These are phyloP conservation scores for Phytophthora pseudosyringae DNA, from an alignment of 352 stramenopile species.

Conservation along the genomic window DNA sequence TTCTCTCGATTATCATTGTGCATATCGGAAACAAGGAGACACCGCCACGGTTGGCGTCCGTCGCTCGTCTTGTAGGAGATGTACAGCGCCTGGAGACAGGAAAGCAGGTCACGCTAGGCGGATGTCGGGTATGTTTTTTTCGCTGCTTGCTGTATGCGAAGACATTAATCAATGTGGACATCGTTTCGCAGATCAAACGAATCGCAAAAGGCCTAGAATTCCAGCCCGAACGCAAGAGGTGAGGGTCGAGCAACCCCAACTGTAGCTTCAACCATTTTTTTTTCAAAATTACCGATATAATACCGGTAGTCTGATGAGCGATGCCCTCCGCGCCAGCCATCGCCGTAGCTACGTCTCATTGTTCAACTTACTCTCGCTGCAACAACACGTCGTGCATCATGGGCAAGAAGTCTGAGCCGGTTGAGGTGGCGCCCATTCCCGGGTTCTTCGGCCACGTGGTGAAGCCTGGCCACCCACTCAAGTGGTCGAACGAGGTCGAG, in stretches of 20 bases:
- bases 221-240: constrained; percentile 36
- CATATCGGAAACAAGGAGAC: constrained; percentile 60
- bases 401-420: constrained; percentile 31
- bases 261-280: background rate
- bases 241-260: background rate
- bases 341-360: constrained; percentile 1
- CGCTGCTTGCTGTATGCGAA: background rate
- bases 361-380: constrained; percentile 2
- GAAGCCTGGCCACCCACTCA: constrained; percentile 66
- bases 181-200: constrained; percentile 39
- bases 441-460: constrained; percentile 85
- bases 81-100: constrained; percentile 57
- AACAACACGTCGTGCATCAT: constrained; percentile 14
- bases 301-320: constrained; percentile 3
- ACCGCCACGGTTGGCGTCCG: constrained; percentile 64
- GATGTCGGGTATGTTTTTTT: constrained; percentile 61
- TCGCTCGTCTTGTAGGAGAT: constrained; percentile 52
- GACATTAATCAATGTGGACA: background rate
- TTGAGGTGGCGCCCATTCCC: constrained; percentile 60
- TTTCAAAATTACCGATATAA: constrained; percentile 6
- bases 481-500: constrained; percentile 75
- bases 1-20: constrained; percentile 64
- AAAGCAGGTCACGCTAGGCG: constrained; percentile 73
- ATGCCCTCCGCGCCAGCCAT: constrained; percentile 4
- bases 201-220: constrained; percentile 48